phyloP scores from a whole-genome alignment of 768 basidiomycete genomes.

The Cubamyces sp. region DNA sequence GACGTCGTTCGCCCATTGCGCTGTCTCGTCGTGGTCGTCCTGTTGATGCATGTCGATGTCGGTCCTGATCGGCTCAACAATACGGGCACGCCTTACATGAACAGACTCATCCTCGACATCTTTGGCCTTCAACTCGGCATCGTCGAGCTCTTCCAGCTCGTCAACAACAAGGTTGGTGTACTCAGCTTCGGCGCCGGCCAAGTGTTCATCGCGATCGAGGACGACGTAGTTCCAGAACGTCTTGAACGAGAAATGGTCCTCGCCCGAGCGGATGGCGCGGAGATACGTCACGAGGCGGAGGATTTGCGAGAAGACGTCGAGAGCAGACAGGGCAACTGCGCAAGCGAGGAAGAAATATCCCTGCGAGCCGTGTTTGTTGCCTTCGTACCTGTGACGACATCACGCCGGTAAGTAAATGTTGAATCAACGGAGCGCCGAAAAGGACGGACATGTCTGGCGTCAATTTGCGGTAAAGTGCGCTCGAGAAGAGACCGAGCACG shows the following conservation, averaged over 20 bases:
- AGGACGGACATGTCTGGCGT: conserved; percentile 82
- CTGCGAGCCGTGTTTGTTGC: conserved; percentile 59
- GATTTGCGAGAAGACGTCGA: conserved; percentile 58
- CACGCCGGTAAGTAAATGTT: conserved; percentile 10
- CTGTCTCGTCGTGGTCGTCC: conserved; percentile 45
- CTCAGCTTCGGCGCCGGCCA: conserved; percentile 41
- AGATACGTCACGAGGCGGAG: conserved; percentile 56
- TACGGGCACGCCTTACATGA: conserved; percentile 27
- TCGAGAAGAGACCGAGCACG: conserved; percentile 66
- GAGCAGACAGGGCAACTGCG: conserved; percentile 47
- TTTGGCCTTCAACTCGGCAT: conserved; percentile 44
- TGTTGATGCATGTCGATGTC: conserved; percentile 27
- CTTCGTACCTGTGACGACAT: conserved; percentile 62
- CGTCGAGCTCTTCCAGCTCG: conserved; percentile 59
- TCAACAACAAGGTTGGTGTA: conserved; percentile 62
- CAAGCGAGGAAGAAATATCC: conserved; percentile 61
- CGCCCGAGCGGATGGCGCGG: conserved; percentile 36
- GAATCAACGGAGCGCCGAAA: conserved; percentile 6
- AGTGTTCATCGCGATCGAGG: conserved; percentile 47
- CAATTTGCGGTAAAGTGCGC: conserved; percentile 72
- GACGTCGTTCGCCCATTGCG: conserved; percentile 58
- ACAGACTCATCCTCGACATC: conserved; percentile 25
- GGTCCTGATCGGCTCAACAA: conserved; percentile 34
- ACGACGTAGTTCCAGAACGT: conserved; percentile 63
- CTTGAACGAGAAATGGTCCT: conserved; percentile 49